A percentile compares a stretch with the other conserved stretches of the same genome.
Evolutionary conservation across 2,329 filamentous ascomycete species (phyloP).

Genomic region (Cladosporium cucumerinum): DNA sequence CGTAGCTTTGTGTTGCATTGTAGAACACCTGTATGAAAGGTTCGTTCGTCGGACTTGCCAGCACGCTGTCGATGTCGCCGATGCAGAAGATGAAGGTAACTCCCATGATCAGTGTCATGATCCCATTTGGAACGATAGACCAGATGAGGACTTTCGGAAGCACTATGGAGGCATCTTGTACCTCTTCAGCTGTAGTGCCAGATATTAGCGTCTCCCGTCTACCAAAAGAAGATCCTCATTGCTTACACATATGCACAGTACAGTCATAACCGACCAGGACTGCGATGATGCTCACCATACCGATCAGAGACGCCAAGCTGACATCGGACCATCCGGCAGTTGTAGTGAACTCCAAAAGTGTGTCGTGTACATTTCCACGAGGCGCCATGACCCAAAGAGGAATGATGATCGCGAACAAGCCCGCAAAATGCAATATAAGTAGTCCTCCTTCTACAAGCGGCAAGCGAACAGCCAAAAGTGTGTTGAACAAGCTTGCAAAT

Average conservation of each 20-base stretch:
- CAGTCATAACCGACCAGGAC: slow-evolving; percentile 26
- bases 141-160: slow-evolving; percentile 27
- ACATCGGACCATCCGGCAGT: slow-evolving; percentile 44
- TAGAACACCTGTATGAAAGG: slow-evolving; percentile 38
- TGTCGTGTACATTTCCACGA: slow-evolving; percentile 38
- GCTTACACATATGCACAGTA: slow-evolving; percentile 26
- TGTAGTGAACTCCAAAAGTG: slow-evolving; percentile 50
- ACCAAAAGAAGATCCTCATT: background rate
- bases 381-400: slow-evolving; percentile 44
- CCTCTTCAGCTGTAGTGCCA: slow-evolving; percentile 25
- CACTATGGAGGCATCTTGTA: slow-evolving; percentile 24
- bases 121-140: slow-evolving; percentile 20
- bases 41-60: slow-evolving; percentile 24
- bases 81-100: slow-evolving; percentile 36
- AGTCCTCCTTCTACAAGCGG: slow-evolving; percentile 48
- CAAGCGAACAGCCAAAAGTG: slow-evolving; percentile 41
- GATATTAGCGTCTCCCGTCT: background rate
- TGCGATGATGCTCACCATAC: slow-evolving; percentile 32
- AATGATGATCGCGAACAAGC: slow-evolving; percentile 52
- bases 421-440: slow-evolving; percentile 49
- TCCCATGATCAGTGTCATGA: slow-evolving; percentile 24
- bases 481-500: slow-evolving; percentile 42
- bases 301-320: slow-evolving; percentile 44
- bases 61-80: slow-evolving; percentile 32
- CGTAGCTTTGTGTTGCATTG: slow-evolving; percentile 33